Base-by-base conservation (phyloP, 805 yeast genomes). In the Nakazawaea wickerhamii region DNA sequence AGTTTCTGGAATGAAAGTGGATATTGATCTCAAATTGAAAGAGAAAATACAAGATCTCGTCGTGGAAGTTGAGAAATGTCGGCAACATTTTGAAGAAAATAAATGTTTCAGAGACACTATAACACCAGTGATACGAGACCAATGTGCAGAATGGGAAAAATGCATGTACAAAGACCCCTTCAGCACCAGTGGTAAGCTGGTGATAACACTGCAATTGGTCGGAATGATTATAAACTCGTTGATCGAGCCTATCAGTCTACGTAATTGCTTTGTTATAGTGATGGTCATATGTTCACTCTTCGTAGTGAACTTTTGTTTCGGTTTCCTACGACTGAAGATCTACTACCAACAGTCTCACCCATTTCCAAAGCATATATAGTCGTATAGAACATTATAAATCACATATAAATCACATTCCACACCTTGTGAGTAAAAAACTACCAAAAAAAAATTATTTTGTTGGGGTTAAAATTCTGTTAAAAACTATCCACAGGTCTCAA, bases 181-280 rank as follows among this genome's bases (percentile, higher is more conserved):
- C 51, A 56, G 68, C 53, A 48, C 58, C 42, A 38, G 46, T 30
- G 46, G 44, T 31, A 41, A 41, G 9, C 44, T 36, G 65, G 70
- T 1, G 77, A 80, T 3, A 71, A 78, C 50, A 69, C 86, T 1
- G 67, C 71, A 34, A 64, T 82, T 10, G 72, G 79, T 46, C 85
- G 90, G 89, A 0, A 60, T 75, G 38, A 63, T 83, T 13, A 50
- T 82, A 9, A 80, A 81, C 51, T 73, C 82, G 0, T 65, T 84
- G 42, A 66, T 83, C 15, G 86, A 83, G 49, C 89, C 88, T 0
- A 68, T 84, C 34, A 81, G 86, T 3, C 60, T 71, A 48, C 79
- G 81, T 55, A 75, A 83, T 15, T 64, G 79, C 35, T 26, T 68
- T 4, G 68, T 79, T 3, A 53, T 75, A 10, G 50, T 67, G 4